These are phyloP conservation scores for Tulasnella sp. DNA, from an alignment of 768 basidiomycete species.

Conservation along the genomic window DNA sequence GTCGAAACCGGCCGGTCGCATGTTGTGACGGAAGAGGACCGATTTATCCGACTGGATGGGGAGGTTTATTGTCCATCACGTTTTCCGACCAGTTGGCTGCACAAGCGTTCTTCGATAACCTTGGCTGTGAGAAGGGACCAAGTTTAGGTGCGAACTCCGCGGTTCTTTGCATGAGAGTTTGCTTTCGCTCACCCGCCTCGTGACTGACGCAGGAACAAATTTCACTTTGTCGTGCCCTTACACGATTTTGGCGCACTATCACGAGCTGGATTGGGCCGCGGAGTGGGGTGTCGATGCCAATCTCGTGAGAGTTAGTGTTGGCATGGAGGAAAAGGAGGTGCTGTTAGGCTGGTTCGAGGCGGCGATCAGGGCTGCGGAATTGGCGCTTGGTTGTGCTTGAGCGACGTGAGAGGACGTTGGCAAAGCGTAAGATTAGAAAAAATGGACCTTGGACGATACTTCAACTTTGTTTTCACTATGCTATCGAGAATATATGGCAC, in stretches of 20 bases:
- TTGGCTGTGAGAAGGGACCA: slow-evolving; percentile 85
- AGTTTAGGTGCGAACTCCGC: slow-evolving; percentile 42
- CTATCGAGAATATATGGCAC: no score
- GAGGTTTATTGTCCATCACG: slow-evolving; percentile 81
- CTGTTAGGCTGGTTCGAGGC: slow-evolving; percentile 56
- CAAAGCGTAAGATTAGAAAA: no score
- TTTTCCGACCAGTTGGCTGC: slow-evolving; percentile 70
- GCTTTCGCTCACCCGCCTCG: slow-evolving; percentile 21
- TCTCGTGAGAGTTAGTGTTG: slow-evolving; percentile 86
- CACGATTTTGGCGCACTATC: slow-evolving; percentile 85
- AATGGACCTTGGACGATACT: no score
- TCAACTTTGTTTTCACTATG: no score
- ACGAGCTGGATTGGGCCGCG: slow-evolving; percentile 88
- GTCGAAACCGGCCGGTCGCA: slow-evolving; percentile 45
- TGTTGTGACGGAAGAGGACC: background rate
- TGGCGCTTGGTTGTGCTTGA: slow-evolving; percentile 27
- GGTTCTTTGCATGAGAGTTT: background rate
- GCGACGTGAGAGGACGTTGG: background rate
- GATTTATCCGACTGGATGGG: slow-evolving; percentile 57
- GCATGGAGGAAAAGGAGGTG: slow-evolving; percentile 66
- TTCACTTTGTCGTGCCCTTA: slow-evolving; percentile 95
- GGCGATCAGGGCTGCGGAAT: slow-evolving; percentile 74
- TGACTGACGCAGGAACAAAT: slow-evolving; percentile 63
- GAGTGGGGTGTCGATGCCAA: slow-evolving; percentile 78
- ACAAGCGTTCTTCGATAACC: slow-evolving; percentile 74